Evolutionary conservation across 2,329 filamentous ascomycete genomes (phyloP), one percentile per base, ranked within the genome.

Genomic region (Shiraia sp.): DNA sequence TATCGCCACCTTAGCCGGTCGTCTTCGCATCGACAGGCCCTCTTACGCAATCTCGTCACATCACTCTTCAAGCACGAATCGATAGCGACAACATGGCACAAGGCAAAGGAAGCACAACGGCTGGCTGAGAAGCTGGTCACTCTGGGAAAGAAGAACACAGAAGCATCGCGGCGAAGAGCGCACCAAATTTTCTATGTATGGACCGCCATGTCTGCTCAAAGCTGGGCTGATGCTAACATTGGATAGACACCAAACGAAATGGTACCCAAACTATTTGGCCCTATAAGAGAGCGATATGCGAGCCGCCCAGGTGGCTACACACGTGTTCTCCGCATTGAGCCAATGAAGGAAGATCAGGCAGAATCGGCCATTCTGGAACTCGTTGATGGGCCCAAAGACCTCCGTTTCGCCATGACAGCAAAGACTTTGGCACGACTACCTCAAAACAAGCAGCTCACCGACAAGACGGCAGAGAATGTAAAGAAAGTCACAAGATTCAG

Each of bases 21-120:
- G 56, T 96, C 90, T 36, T 78, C 92, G 40, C 93, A 96, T 70
- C 83, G 93, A 68, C 83, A 92, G 75, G 92, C 93, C 38, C 83
- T 99, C 58, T 85, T 99, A 56, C 90, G 93, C 65, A 96, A 97
- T 74, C 79, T 99, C 48, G 91, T 97, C 69, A 96, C 92, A 56
- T 93, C 92, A 40, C 87, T 99, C 55, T 87, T 99, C 74, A 81
- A 88, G 72, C 84, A 95, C 72, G 93, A 99, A 76, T 85, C 89
- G 51, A 95, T 99, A 75, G 85, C 86, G 52, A 99, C 93, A 36
- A 96, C 93, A 74, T 96, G 88, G 80, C 85, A 87, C 69, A 97
- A 97, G 75, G 93, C 93, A 33, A 99, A 97, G 74, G 93, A 99
- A 76, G 88, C 93, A 14, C 93, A 99, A 74, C 81, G 88, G 30